These are phyloP conservation scores for Neocucurbitaria cava DNA, from an alignment of 2,329 filamentous ascomycete genomes.

Conservation along the genomic window DNA sequence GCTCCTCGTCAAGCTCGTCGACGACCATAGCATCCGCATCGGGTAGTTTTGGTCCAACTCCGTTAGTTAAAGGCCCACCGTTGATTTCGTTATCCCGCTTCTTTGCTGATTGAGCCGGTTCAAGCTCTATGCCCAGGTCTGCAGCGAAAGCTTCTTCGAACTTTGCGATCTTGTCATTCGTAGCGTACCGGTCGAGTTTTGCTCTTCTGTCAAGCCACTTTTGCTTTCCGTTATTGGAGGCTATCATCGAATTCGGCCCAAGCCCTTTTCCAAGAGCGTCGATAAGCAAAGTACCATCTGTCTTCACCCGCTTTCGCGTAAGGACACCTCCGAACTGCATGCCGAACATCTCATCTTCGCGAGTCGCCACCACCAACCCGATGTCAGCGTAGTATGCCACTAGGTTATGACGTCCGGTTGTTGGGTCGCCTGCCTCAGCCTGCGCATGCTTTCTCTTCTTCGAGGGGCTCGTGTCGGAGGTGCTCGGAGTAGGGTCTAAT, in stretches of 20 bases:
- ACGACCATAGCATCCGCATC: conserved; percentile 22
- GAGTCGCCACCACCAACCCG: conserved; percentile 69
- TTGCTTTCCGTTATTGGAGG: conserved; percentile 17
- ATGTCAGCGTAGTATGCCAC: conserved; percentile 67
- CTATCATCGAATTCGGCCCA: conserved; percentile 6
- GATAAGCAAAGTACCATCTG: conserved; percentile 65
- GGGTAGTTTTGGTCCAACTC: conserved; percentile 24
- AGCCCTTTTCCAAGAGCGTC: conserved; percentile 76
- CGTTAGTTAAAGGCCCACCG: conserved; percentile 30
- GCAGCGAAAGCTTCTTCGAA: conserved; percentile 53
- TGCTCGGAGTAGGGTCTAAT: conserved; percentile 27
- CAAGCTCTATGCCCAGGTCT: conserved; percentile 47
- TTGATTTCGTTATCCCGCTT: conserved; percentile 28
- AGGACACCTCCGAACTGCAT: conserved; percentile 60
- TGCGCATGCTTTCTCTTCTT: conserved; percentile 45
- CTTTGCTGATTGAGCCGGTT: conserved; percentile 19
- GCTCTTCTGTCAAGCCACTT: conserved; percentile 38
- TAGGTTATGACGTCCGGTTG: conserved; percentile 40
- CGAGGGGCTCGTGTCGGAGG: conserved; percentile 30
- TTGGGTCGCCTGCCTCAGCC: conserved; percentile 53
- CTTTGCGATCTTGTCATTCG: conserved; percentile 44
- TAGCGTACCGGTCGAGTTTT: conserved; percentile 47
- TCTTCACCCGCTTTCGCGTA: conserved; percentile 47
- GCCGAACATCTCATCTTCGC: conserved; percentile 69
- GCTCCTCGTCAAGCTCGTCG: conserved; percentile 23